Evolutionary conservation across 371 early-diverging fungal species (phyloP), one percentile per base, ranked within the genome.

Genomic region (Blastocladiella emersonii): DNA sequence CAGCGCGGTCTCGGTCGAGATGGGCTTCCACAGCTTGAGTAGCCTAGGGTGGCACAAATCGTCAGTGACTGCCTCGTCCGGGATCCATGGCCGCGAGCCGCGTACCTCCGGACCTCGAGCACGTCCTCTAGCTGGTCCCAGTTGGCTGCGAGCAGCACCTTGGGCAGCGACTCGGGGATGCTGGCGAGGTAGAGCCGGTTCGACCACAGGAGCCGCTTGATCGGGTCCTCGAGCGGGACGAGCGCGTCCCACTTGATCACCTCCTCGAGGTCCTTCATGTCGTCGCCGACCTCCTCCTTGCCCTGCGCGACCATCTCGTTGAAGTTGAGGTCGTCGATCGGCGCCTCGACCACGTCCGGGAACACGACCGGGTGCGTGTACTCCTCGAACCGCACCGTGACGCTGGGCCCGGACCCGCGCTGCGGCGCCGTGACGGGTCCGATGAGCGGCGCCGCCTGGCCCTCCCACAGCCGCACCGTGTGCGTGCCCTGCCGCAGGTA

Each of bases 341-440:
- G 23, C 4, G 48, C 6, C 23, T 64, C 61, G 19, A 12, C 48
- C 7, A 21, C 8, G 7, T 43, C 34, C 27, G 64, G 64, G 32
- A 43, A 64, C 25, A 63, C 63, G 30, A 64, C 64, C 12, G 65
- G 63, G 34, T 41, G 34, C 32, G 64, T 19, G 64, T 63, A 64
- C 21, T 23, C 27, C 25, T 65, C 27, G 19, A 64, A 63, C 44
- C 34, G 43, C 27, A 64, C 17, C 36, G 19, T 6, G 4, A 64
- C 21, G 19, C n/a, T 25, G 15, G 64, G 64, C n/a, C 53, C 32
- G 48, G 21, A 43, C 30, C 7, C 21, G 30, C 12, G 23, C 23
- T 8, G n/a, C 25, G 48, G 19, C n/a, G 48, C 17, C n/a, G 48
- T 48, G n/a, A 25, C 27, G 13, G 65, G 43, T 3, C 65, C 64